These are phyloP conservation scores for Chlorella sp. DNA, from an alignment of 139 green algal genomes.

Conservation along the genomic window DNA sequence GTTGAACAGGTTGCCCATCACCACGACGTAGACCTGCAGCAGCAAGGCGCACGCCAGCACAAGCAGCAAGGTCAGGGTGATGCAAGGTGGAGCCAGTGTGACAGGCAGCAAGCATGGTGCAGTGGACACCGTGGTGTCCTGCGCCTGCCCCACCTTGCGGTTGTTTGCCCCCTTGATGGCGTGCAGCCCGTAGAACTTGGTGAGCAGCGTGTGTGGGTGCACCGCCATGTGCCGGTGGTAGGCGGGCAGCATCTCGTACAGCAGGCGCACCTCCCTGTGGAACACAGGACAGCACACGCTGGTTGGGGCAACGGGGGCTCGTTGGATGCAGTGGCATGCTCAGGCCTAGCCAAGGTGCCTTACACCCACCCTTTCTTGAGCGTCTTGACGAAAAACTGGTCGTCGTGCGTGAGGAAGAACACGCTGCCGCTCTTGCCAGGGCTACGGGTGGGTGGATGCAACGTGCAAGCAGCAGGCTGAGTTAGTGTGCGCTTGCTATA, in stretches of 20 bases:
- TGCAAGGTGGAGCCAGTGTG: too few species aligned
- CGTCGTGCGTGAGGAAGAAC: constrained; percentile 38
- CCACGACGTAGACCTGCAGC: constrained; percentile 78
- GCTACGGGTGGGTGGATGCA: too few species aligned
- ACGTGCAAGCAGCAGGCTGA: too few species aligned
- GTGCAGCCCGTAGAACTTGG: constrained; percentile 85
- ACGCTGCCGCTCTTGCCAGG: constrained; percentile 69
- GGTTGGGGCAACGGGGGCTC: too few species aligned
- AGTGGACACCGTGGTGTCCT: too few species aligned
- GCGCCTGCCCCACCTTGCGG: too few species aligned
- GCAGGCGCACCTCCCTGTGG: constrained; percentile 23
- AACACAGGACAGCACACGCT: too few species aligned
- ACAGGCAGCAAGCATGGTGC: too few species aligned
- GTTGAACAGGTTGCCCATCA: constrained; percentile 96
- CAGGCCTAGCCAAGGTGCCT: too few species aligned
- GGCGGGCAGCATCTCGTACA: constrained; percentile 60
- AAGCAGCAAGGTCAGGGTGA: too few species aligned
- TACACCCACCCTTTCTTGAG: constrained; percentile 19
- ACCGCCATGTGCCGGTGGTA: constrained; percentile 69
- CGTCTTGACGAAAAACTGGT: constrained; percentile 55
- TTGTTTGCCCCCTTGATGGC: constrained; percentile 35
- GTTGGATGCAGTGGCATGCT: too few species aligned
- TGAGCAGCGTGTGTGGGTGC: constrained; percentile 73
- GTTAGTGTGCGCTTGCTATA: background rate
- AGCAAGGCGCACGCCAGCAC: too few species aligned